Base-by-base conservation (phyloP, 345 rosid genomes). In the Gossypium bickii region DNA sequence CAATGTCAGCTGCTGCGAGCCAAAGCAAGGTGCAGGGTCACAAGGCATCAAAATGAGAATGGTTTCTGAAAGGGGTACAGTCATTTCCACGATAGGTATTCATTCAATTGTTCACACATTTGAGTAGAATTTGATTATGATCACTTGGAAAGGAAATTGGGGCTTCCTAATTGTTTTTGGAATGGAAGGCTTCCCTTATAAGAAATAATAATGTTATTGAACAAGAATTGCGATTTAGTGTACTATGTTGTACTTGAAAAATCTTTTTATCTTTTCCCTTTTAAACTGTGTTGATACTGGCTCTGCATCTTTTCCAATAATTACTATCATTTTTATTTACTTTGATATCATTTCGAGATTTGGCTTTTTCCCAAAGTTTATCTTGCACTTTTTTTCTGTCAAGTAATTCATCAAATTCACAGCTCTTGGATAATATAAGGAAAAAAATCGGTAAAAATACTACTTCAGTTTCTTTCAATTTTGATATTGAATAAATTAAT, bases 1-100 rank as follows among this genome's bases (percentile, higher is more conserved):
- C 83, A 34, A 82, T 91, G 94, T 87, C 92, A 16, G 67, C 86
- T 6, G 90, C 90, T 1, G 91, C 92, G 3, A 78, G 77, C 77
- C 89, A 81, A 77, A 70, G 82, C 72, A 88, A 85, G 82, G 84
- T 82, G 64, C 90, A 84, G 11, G 81, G 75, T 72, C 86, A 85
- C 66, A 88, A 87, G 80, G 81, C 87, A 69, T 74, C 88, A 12
- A 91, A 88, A 79, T 91, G 81, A 59, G 61, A 38, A 18, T n/a
- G 58, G 16, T 24, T 17, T 25, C 20, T 47, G 4, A 16, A 29
- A 18, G 53, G 6, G 12, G 18, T 22, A 17, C 25, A 43, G 1
- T 43, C 10, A 16, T 25, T 71, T 64, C 68, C 45, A 71, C 10
- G 16, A 70, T 48, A 70, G 67, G 44, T 62, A 72, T 78, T 69